Conservation (phyloP, 2,329 filamentous ascomycete genomes). For the Aspergillus glaucus region DNA sequence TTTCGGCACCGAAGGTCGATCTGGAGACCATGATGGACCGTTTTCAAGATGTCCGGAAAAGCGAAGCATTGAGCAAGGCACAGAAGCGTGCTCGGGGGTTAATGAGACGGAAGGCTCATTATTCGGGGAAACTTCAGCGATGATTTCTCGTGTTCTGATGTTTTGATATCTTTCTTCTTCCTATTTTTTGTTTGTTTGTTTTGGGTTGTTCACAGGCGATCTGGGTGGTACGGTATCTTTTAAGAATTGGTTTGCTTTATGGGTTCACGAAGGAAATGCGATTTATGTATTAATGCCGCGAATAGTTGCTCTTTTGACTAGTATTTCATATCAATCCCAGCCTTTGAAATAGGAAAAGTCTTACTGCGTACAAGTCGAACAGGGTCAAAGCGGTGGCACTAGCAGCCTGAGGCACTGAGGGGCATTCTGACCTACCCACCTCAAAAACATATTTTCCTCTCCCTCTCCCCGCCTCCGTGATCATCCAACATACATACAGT, state of each 20-base stretch:
- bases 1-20: constrained; percentile 18
- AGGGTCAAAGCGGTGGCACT: constrained; percentile 11
- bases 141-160: neutral
- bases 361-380: neutral
- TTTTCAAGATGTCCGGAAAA: constrained; percentile 22
- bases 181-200: constrained; percentile 1
- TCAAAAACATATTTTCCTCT: constrained; percentile 20
- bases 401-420: constrained; percentile 13
- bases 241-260: constrained; percentile 1
- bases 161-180: neutral
- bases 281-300: constrained; percentile 9
- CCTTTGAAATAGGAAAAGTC: too few relatives aligned
- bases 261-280: constrained; percentile 1
- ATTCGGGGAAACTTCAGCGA: neutral
- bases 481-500: constrained; percentile 7
- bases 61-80: constrained; percentile 25
- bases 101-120: constrained; percentile 16
- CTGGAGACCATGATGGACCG: constrained; percentile 20
- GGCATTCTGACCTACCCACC: constrained; percentile 19
- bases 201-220: constrained; percentile 7
- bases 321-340: neutral
- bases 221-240: constrained; percentile 1
- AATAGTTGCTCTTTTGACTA: neutral
- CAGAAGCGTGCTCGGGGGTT: constrained; percentile 29
- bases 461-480: constrained; percentile 7